These are phyloP conservation scores for Solanum piurae DNA, from an alignment of 257 asterid species.

Conservation along the genomic window DNA sequence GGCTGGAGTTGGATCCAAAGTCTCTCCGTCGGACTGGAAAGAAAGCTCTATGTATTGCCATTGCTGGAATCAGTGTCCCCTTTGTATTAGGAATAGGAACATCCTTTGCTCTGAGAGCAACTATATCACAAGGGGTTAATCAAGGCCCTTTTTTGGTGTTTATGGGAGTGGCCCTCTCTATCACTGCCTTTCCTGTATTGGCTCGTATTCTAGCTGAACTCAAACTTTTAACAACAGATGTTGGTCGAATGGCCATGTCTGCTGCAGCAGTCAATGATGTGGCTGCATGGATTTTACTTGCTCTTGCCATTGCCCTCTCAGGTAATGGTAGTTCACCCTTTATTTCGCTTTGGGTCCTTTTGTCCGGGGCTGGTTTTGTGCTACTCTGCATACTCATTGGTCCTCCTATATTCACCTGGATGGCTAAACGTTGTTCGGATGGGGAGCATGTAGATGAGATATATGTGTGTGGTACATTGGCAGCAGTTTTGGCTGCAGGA, in stretches of 20 bases:
- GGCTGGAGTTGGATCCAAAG: slow-evolving; percentile 50
- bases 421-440: slow-evolving; percentile 40
- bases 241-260: slow-evolving; percentile 68
- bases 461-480: slow-evolving; percentile 48
- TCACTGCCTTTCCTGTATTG: slow-evolving; percentile 59
- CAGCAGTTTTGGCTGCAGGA: slow-evolving; percentile 54
- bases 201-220: slow-evolving; percentile 69
- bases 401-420: slow-evolving; percentile 43
- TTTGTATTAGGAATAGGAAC: slow-evolving; percentile 53
- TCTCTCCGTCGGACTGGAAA: slow-evolving; percentile 47
- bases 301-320: slow-evolving; percentile 54
- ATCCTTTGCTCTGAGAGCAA: slow-evolving; percentile 38
- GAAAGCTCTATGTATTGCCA: slow-evolving; percentile 46
- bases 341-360: slow-evolving; percentile 46
- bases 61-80: slow-evolving; percentile 50
- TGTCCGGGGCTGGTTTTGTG: slow-evolving; percentile 38
- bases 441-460: slow-evolving; percentile 65
- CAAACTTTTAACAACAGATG: slow-evolving; percentile 48
- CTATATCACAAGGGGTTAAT: slow-evolving; percentile 36
- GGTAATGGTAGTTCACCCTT: slow-evolving; percentile 40
- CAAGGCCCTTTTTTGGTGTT: slow-evolving; percentile 50
- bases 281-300: slow-evolving; percentile 69
- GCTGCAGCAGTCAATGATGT: slow-evolving; percentile 71
- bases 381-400: slow-evolving; percentile 18
- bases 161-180: slow-evolving; percentile 67